phyloP scores from a whole-genome alignment of 2,329 filamentous ascomycete genomes.

The Penicillium fuscoglaucum region DNA sequence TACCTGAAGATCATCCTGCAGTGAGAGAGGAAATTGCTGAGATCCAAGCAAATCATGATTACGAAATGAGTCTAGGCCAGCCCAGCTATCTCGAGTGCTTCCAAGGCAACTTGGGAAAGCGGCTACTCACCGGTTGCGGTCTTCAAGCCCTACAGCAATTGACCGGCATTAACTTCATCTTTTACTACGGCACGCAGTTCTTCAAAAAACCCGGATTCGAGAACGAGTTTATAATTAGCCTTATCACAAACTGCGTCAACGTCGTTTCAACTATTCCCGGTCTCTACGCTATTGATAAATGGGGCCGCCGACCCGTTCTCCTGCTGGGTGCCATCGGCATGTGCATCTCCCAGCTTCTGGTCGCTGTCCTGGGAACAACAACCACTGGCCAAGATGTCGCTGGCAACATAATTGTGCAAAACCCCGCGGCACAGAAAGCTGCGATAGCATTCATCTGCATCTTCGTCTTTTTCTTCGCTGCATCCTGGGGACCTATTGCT shows the following conservation, averaged over 20 bases:
- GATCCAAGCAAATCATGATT: constrained; percentile 84
- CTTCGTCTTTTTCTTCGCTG: constrained; percentile 49
- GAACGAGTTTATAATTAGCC: constrained; percentile 49
- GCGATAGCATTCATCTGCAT: constrained; percentile 46
- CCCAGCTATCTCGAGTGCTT: constrained; percentile 41
- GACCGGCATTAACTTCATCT: constrained; percentile 47
- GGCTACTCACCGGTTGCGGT: constrained; percentile 41
- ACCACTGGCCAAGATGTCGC: constrained; percentile 24
- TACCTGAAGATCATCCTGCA: constrained; percentile 64
- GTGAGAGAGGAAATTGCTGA: constrained; percentile 72
- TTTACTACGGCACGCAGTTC: constrained; percentile 45
- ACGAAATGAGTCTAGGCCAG: constrained; percentile 56
- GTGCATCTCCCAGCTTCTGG: constrained; percentile 50
- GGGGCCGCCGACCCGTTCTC: constrained; percentile 50
- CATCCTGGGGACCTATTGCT: constrained; percentile 38
- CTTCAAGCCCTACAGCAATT: constrained; percentile 45
- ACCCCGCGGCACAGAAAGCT: constrained; percentile 16
- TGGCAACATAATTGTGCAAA: background rate
- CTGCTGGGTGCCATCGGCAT: constrained; percentile 50
- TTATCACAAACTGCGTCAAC: constrained; percentile 52
- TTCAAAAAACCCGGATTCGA: constrained; percentile 43
- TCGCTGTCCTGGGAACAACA: constrained; percentile 48
- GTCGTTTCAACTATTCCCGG: constrained; percentile 50
- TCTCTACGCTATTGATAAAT: constrained; percentile 51
- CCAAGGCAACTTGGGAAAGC: constrained; percentile 38